Evolutionary conservation across 805 yeast genomes (phyloP).

Genomic region (Lipomyces yamadae): DNA sequence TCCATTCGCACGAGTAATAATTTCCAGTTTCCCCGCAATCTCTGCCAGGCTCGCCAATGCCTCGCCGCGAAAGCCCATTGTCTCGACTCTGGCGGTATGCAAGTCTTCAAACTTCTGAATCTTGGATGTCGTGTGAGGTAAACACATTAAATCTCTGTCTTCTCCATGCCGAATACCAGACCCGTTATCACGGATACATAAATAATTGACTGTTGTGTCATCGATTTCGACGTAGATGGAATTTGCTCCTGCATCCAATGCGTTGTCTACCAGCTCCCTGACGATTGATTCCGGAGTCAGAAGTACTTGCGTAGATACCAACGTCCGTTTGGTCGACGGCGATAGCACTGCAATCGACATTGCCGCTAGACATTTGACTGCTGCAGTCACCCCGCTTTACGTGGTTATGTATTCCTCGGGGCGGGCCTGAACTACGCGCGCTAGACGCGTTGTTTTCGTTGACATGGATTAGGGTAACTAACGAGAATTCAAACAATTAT

Average conservation of each 20-base stretch:
- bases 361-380: not conserved
- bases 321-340: constrained; percentile 28
- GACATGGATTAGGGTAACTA: no score
- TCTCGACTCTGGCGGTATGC: constrained; percentile 51
- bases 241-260: constrained; percentile 39
- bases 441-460: no score
- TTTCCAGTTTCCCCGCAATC: constrained; percentile 66
- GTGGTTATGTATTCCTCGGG: no score
- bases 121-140: constrained; percentile 82
- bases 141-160: constrained; percentile 73
- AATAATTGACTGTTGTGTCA: constrained; percentile 24
- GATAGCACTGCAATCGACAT: constrained; percentile 25
- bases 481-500: no score
- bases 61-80: constrained; percentile 88
- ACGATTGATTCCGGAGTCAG: constrained; percentile 26
- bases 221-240: constrained; percentile 30
- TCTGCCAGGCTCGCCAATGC: constrained; percentile 85
- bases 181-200: constrained; percentile 71
- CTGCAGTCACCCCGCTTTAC: no score
- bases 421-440: no score
- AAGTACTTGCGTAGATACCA: constrained; percentile 29
- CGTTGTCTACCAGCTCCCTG: constrained; percentile 39
- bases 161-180: constrained; percentile 61
- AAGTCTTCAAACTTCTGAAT: constrained; percentile 68
- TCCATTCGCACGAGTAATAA: constrained; percentile 63